Evolutionary conservation across 2,329 filamentous ascomycete species (phyloP), one percentile per base, ranked within the genome.

Genomic region (Pestalotiopsis fici): DNA sequence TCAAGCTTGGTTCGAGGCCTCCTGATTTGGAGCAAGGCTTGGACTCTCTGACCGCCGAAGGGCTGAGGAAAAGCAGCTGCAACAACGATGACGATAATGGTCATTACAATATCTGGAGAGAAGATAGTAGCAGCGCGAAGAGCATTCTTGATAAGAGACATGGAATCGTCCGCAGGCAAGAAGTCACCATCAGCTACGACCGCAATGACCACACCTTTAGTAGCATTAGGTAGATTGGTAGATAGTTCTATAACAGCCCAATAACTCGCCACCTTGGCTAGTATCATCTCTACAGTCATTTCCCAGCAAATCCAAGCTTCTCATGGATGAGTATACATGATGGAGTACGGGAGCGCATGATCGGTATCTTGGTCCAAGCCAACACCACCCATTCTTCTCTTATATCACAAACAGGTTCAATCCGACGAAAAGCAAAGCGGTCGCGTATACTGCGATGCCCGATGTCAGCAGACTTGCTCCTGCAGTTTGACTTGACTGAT

Each of bases 121-220:
- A n/a, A 37, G 25, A 64, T 27, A 37, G 50, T 27, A 37, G 28
- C 27, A 64, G 62, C n/a, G 43, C 50, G 13, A 64, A 47, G 47
- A 64, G 62, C 43, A 55, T 64, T 15, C 62, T 64, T 18, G 43
- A 21, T 18, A 18, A 64, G 25, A 15, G 12, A 37, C 21, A 55
- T 18, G 47, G 25, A 18, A 64, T 64, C 62, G 37, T 23, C 18
- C 62, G 62, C 43, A 64, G 54, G 28, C 62, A 64, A 27, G 62
- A 64, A 27, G 55, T 55, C 31, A 56, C 43, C 23, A 43, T 64
- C 43, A 64, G 27, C 27, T 64, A 64, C 50, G 47, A 64, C 18
- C 55, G 55, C 55, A 57, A 57, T 21, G 4, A 57, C 23, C 55
- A 25, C 23, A 57, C 43, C 6, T 50, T n/a, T n/a, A 50, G 43